A percentile compares a stretch with the other conserved stretches of the same genome.
Conservation (phyloP, 345 rosid species). For the Citrus unshiu region DNA sequence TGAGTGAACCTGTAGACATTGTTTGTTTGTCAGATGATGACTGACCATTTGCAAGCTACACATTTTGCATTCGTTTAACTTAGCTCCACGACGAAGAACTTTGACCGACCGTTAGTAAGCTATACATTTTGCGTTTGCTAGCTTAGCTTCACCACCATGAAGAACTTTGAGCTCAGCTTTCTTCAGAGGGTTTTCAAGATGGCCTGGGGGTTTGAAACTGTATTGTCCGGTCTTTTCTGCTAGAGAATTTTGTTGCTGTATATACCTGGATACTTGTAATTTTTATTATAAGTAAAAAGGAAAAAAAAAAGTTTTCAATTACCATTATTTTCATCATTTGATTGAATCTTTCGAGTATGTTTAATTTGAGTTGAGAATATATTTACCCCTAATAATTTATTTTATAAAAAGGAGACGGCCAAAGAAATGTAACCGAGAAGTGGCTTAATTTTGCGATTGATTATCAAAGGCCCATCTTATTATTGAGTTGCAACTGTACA, state of each 20-base stretch:
- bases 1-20: constrained; percentile 19
- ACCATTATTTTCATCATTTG: neutral
- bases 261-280: constrained; percentile 1
- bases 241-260: neutral
- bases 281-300: neutral
- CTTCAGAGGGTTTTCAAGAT: neutral
- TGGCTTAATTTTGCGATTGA: neutral
- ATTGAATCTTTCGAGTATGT: no score
- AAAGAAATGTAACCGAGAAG: neutral
- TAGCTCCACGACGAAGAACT: neutral
- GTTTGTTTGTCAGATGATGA: constrained; percentile 68
- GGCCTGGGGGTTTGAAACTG: neutral
- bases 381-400: no score
- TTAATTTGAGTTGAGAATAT: no score
- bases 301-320: neutral
- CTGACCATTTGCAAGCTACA: constrained; percentile 12
- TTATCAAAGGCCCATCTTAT: neutral
- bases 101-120: constrained; percentile 11
- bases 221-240: neutral
- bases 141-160: neutral
- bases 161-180: neutral
- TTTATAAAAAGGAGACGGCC: neutral
- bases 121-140: neutral
- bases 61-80: neutral
- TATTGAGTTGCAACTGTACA: neutral